Conservation (phyloP, 1,139 yeast species). For the Yamadazyma dushanensis region DNA sequence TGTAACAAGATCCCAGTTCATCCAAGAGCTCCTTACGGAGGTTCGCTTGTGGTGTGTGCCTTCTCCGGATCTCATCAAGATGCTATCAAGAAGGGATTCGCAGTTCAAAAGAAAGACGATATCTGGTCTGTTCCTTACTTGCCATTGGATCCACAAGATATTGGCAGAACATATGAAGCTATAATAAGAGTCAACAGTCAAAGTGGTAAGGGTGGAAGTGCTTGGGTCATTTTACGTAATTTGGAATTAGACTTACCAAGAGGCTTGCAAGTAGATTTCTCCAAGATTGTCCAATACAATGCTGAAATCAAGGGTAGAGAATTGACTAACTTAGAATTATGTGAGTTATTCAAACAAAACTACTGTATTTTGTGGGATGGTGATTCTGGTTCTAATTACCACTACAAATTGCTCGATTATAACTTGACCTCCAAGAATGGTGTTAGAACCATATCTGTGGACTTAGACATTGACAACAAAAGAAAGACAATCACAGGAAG, state of each 20-base stretch:
- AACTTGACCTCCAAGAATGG: constrained; percentile 31
- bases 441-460: constrained; percentile 16
- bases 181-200: constrained; percentile 52
- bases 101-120: constrained; percentile 14
- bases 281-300: constrained; percentile 37
- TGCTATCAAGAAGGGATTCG: constrained; percentile 51
- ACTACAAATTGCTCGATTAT: constrained; percentile 53
- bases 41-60: constrained; percentile 50
- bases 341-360: constrained; percentile 36
- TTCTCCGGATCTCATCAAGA: constrained; percentile 53
- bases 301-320: constrained; percentile 48
- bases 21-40: constrained; percentile 51
- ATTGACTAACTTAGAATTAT: constrained; percentile 44
- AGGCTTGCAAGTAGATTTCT: constrained; percentile 44
- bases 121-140: constrained; percentile 49
- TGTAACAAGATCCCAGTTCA: constrained; percentile 50
- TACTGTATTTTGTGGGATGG: constrained; percentile 38
- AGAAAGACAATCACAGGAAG: constrained; percentile 27
- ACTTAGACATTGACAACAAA: constrained; percentile 18
- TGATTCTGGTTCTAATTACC: constrained; percentile 30
- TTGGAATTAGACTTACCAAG: constrained; percentile 51
- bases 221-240: constrained; percentile 50
- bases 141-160: constrained; percentile 51
- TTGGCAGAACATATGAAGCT: constrained; percentile 53
- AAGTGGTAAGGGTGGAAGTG: constrained; percentile 53